Evolutionary conservation across 805 yeast species (phyloP).

Genomic region (Torulaspora microellipsoides): DNA sequence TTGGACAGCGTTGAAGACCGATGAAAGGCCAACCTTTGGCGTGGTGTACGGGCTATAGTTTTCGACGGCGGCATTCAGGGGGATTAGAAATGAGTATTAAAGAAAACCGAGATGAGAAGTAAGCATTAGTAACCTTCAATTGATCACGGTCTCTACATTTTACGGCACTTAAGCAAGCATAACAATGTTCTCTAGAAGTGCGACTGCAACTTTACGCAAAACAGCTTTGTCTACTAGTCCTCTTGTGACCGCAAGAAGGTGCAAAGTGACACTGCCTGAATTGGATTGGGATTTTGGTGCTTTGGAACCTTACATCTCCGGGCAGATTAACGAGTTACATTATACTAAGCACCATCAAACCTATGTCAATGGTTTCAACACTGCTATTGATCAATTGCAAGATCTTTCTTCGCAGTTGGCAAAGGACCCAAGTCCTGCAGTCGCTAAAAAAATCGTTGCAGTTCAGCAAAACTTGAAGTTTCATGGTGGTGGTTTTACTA

Average conservation of each 20-base stretch:
- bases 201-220: conserved; percentile 9
- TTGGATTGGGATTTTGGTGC: conserved; percentile 81
- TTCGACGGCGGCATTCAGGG: too few relatives aligned
- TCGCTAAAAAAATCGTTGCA: conserved; percentile 38
- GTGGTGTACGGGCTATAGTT: too few relatives aligned
- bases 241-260: conserved; percentile 37
- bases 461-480: conserved; percentile 76
- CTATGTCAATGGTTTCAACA: conserved; percentile 79
- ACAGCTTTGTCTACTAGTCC: conserved; percentile 4
- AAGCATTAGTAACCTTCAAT: too few relatives aligned
- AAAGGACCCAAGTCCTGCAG: conserved; percentile 42
- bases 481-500: conserved; percentile 89
- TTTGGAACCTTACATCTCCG: conserved; percentile 81
- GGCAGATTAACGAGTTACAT: conserved; percentile 81
- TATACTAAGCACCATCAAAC: conserved; percentile 91
- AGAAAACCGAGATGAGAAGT: too few relatives aligned
- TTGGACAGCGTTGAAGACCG: too few relatives aligned
- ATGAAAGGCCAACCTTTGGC: too few relatives aligned
- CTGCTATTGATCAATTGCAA: conserved; percentile 66
- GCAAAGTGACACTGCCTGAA: conserved; percentile 73
- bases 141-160: neutral
- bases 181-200: conserved; percentile 14
- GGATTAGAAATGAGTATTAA: too few relatives aligned
- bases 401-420: conserved; percentile 61
- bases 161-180: neutral